A percentile compares a stretch with the other conserved stretches of the same genome.
phyloP scores from a whole-genome alignment of 129 eudicot species.

The Artemisia tridentata region DNA sequence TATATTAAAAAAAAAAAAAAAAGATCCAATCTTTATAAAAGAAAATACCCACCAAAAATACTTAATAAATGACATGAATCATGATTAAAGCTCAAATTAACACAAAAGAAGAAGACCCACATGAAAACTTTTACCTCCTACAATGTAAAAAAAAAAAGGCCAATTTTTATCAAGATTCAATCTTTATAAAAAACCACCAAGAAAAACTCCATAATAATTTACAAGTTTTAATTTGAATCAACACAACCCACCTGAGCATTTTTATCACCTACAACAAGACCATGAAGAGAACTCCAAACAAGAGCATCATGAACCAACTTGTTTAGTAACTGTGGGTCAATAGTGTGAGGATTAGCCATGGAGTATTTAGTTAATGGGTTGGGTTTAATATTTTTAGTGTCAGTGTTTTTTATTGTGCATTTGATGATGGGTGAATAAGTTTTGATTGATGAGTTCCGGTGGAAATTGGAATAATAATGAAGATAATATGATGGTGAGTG shows the following conservation, averaged over 20 bases:
- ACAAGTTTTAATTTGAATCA: too few species aligned
- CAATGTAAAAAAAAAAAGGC: not conserved
- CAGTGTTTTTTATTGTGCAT: constrained; percentile 12
- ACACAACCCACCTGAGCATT: constrained; percentile 64
- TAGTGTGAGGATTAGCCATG: constrained; percentile 57
- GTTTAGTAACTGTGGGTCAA: constrained; percentile 51
- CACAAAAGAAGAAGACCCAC: too few species aligned
- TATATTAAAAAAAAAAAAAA: too few species aligned
- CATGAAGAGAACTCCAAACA: constrained; percentile 87
- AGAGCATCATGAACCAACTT: constrained; percentile 73
- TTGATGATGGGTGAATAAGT: constrained; percentile 22
- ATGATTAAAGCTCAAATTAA: too few species aligned
- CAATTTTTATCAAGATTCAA: not conserved
- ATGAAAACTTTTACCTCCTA: too few species aligned
- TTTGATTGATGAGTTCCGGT: constrained; percentile 16
- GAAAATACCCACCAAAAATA: not conserved
- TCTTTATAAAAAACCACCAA: not conserved
- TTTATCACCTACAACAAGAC: constrained; percentile 87
- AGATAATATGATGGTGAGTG: not conserved
- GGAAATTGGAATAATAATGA: too few species aligned
- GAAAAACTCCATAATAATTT: too few species aligned
- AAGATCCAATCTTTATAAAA: not conserved
- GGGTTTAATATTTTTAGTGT: constrained; percentile 21
- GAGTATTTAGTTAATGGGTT: constrained; percentile 20
- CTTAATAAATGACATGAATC: too few species aligned